A percentile compares a stretch with the other conserved stretches of the same genome.
These are phyloP conservation scores for Rhodotorula diobovata DNA, from an alignment of 768 basidiomycete genomes.

Conservation along the genomic window DNA sequence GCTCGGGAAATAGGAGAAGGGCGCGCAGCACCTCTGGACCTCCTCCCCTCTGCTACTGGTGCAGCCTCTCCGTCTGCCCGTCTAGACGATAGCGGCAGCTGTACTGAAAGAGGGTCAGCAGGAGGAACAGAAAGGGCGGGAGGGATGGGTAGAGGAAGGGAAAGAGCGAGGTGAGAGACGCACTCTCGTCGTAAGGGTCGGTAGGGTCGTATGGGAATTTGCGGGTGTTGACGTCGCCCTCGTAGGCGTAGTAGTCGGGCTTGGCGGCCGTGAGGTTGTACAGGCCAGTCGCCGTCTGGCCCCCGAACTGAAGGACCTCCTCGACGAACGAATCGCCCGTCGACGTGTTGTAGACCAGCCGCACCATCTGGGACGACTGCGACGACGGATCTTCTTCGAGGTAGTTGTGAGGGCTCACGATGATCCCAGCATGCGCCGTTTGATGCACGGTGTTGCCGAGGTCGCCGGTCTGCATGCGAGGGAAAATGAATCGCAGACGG, in stretches of 20 bases:
- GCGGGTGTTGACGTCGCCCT: constrained; percentile 13
- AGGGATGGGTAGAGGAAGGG: too few species aligned
- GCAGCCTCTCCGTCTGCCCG: too few species aligned
- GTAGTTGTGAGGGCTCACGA: constrained; percentile 47
- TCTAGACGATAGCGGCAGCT: too few species aligned
- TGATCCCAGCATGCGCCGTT: constrained; percentile 17
- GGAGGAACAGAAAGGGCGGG: too few species aligned
- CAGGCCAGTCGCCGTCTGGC: constrained; percentile 1
- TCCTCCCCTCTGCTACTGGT: too few species aligned
- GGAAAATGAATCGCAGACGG: too few species aligned
- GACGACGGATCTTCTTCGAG: constrained; percentile 43
- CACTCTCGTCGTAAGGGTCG: not conserved
- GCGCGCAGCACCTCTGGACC: too few species aligned
- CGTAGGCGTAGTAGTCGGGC: constrained; percentile 14
- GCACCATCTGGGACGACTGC: constrained; percentile 43
- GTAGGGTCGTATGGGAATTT: constrained; percentile 19
- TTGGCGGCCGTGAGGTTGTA: constrained; percentile 14
- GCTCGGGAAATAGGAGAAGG: too few species aligned
- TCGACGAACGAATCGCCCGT: not conserved
- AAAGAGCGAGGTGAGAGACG: not conserved
- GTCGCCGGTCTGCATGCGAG: constrained; percentile 38
- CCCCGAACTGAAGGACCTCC: constrained; percentile 23
- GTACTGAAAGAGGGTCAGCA: too few species aligned
- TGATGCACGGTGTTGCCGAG: constrained; percentile 43
- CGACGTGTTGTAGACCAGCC: constrained; percentile 42